Percentiles rank a stretch among this genome's conserved stretches.
Evolutionary conservation across 73 alveolate genomes (phyloP).

Genomic region (Effrenium voratum): DNA sequence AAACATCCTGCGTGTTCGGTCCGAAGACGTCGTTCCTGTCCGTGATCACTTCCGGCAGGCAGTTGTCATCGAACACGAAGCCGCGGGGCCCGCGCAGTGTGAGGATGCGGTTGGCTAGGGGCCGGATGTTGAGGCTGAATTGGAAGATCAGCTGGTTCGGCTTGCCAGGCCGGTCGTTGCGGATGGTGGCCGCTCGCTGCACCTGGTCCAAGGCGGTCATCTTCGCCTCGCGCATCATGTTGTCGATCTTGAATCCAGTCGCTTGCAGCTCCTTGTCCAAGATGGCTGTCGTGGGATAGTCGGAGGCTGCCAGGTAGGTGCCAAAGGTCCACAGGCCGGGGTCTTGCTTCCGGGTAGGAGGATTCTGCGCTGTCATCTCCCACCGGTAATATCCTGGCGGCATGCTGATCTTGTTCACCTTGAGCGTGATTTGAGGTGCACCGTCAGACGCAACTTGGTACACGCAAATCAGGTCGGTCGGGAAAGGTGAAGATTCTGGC

Average conservation of each 20-base stretch:
- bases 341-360: conserved; percentile 87
- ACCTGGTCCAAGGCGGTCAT: conserved; percentile 51
- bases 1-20: conserved; percentile 76
- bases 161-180: conserved; percentile 87
- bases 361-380: conserved; percentile 86
- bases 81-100: conserved; percentile 89
- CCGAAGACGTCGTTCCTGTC: conserved; percentile 82
- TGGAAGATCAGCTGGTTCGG: conserved; percentile 80
- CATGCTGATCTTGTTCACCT: conserved; percentile 78
- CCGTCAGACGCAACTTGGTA: conserved; percentile 54
- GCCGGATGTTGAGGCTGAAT: conserved; percentile 87
- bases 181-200: conserved; percentile 79
- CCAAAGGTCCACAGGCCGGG: conserved; percentile 86
- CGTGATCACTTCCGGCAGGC: conserved; percentile 79
- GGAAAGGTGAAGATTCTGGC: conserved; percentile 88
- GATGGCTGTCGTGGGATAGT: conserved; percentile 67
- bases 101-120: conserved; percentile 75
- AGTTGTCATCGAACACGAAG: conserved; percentile 88
- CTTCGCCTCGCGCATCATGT: conserved; percentile 85
- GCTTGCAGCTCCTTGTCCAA: conserved; percentile 93
- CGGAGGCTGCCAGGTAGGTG: conserved; percentile 67
- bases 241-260: conserved; percentile 60
- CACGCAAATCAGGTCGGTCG: conserved; percentile 75
- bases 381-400: conserved; percentile 92
- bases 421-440: conserved; percentile 61